A percentile compares a stretch with the other conserved stretches of the same genome.
Conservation (phyloP, 2,329 filamentous ascomycete species). For the Fusarium sp. region DNA sequence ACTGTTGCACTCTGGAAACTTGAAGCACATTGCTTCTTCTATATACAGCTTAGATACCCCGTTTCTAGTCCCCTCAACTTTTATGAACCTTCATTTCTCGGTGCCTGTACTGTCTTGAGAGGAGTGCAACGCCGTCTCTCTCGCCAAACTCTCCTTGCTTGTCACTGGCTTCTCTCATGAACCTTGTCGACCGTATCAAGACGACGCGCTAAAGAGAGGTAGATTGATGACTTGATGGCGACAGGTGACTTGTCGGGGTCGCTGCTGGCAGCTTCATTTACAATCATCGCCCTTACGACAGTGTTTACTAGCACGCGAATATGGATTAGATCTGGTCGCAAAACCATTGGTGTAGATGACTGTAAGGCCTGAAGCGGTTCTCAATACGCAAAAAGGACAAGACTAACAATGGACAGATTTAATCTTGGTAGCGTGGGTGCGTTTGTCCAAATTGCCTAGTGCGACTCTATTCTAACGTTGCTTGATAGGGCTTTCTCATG, state of each 20-base stretch:
- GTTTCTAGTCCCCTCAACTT: slow-evolving; percentile 8
- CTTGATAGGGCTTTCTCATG: slow-evolving; percentile 13
- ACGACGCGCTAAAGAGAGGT: neutral
- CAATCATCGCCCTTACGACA: slow-evolving; percentile 23
- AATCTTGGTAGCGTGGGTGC: slow-evolving; percentile 23
- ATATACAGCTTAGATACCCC: neutral
- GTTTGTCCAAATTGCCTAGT: neutral
- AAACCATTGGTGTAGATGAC: slow-evolving; percentile 24
- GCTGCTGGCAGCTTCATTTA: slow-evolving; percentile 19
- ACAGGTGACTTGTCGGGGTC: slow-evolving; percentile 19
- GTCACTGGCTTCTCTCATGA: neutral
- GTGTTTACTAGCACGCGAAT: slow-evolving; percentile 18
- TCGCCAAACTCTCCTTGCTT: neutral
- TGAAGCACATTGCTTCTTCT: neutral
- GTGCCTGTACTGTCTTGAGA: neutral
- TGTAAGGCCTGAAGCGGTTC: slow-evolving; percentile 7
- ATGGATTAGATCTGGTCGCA: slow-evolving; percentile 26
- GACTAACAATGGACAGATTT: slow-evolving; percentile 18
- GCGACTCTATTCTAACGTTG: slow-evolving; percentile 1
- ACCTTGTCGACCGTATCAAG: neutral
- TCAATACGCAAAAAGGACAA: neutral
- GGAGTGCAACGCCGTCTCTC: neutral
- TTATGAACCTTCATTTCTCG: neutral
- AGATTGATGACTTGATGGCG: slow-evolving; percentile 13
- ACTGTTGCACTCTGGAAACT: neutral